Base-by-base conservation (phyloP, 148 eudicot genomes). In the Rhododendron simsii region DNA sequence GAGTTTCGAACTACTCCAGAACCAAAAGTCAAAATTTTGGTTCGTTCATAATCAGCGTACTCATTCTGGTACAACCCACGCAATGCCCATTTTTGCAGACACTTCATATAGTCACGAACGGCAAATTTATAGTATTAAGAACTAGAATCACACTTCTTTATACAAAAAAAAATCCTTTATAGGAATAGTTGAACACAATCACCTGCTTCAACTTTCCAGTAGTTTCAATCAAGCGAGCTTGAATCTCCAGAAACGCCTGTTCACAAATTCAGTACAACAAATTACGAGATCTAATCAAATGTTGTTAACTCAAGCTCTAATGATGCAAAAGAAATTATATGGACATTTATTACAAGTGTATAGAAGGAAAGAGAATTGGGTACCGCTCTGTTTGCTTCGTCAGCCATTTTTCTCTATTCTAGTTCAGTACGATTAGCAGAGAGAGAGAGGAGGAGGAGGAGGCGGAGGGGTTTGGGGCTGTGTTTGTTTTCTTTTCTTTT, bases 181-280 rank as follows among this genome's bases (percentile, higher is more conserved):
- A 69, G 2, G 16, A 69, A 69, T 28, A 4, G 15, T 13, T 15
- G 23, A 37, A 63, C 18, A n/a, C 21, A 18, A 85, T 48, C 4
- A 94, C 98, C 96, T 96, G 98, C 87, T 96, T 96, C 87, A 96
- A 86, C 87, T 96, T 96, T 7, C 91, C 94, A 35, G 98, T 92
- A 26, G 93, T 91, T 81, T 94, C 98, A 79, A 96, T 88, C 98
- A 96, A 90, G 53, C 98, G 98, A 85, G 92, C 92, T 90, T 94
- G 98, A 92, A 96, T 93, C 90, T 96, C 98, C 44, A 94, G 37
- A 90, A 94, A 96, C 47, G 98, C 96, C 98, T 96, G 81, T 61
- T 67, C 18, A 71, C 73, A 55, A 33, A 80, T 33, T 30, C 80
- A 73, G 69, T 47, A 8, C 30, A 10, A 26, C 26, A 83, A 86